These are phyloP conservation scores for Beauveria asiatica DNA, from an alignment of 2,329 filamentous ascomycete genomes.

Conservation along the genomic window DNA sequence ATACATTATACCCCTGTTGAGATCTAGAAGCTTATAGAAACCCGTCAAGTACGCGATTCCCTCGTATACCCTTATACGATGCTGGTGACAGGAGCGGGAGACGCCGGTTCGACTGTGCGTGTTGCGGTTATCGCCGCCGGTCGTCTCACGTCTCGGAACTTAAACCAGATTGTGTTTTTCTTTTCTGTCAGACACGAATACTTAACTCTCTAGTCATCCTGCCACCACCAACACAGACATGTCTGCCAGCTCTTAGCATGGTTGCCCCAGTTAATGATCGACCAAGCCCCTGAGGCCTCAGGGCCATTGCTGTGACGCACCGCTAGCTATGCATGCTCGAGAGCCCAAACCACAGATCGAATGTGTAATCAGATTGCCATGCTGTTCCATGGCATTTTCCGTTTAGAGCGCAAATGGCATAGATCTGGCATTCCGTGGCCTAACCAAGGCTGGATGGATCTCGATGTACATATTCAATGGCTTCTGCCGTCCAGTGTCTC, in stretches of 20 bases:
- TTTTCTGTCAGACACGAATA: neutral
- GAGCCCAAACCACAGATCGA: no score
- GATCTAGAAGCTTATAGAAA: no score
- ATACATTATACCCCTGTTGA: neutral
- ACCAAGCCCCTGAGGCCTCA: neutral
- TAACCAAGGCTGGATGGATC: neutral
- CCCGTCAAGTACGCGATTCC: no score
- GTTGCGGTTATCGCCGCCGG: no score
- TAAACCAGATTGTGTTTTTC: no score
- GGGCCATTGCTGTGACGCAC: neutral
- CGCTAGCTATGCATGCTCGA: neutral
- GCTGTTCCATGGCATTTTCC: neutral
- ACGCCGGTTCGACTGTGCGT: no score
- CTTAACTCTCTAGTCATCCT: no score
- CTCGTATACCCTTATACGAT: no score
- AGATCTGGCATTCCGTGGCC: neutral
- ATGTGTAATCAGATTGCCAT: neutral
- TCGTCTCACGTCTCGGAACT: no score
- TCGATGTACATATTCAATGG: neutral
- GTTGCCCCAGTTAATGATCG: neutral
- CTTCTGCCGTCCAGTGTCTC: neutral
- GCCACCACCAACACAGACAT: no score
- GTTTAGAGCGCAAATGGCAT: neutral
- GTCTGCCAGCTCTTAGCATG: no score
- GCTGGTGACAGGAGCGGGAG: no score